Percentiles rank a stretch among this genome's conserved stretches.
These are phyloP conservation scores for Cytospora leucostoma DNA, from an alignment of 2,329 filamentous ascomycete genomes.

Conservation along the genomic window DNA sequence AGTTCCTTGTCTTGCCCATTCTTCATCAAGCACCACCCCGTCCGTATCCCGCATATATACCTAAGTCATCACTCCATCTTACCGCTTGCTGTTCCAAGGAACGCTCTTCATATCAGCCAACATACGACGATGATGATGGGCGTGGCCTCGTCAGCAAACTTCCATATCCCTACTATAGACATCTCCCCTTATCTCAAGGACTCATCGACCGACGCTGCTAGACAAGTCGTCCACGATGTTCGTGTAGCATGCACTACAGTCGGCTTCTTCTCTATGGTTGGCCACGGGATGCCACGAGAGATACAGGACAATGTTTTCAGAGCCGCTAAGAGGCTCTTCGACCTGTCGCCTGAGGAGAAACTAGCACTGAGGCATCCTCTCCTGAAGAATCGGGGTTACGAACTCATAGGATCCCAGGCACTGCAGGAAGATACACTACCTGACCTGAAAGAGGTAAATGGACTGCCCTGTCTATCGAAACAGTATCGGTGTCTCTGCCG, in stretches of 20 bases:
- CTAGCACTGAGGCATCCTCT: constrained; percentile 33
- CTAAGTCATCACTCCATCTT: not conserved
- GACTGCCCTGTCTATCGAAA: not conserved
- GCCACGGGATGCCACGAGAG: constrained; percentile 32
- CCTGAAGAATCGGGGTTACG: constrained; percentile 49
- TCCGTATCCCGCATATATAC: not conserved
- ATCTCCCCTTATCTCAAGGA: constrained; percentile 38
- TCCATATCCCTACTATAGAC: constrained; percentile 38
- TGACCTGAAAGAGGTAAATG: constrained; percentile 47
- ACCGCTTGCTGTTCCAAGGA: not conserved
- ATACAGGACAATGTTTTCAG: constrained; percentile 31
- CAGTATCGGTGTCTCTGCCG: not conserved
- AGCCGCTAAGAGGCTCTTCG: constrained; percentile 48
- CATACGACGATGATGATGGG: not conserved
- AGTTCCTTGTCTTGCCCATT: not conserved
- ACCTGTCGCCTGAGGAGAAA: constrained; percentile 49
- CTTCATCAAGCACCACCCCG: not conserved
- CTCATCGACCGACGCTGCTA: constrained; percentile 33
- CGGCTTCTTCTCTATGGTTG: constrained; percentile 36
- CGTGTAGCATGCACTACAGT: constrained; percentile 37
- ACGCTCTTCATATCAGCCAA: not conserved
- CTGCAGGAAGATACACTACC: constrained; percentile 46
- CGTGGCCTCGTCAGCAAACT: not conserved
- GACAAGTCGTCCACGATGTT: constrained; percentile 36
- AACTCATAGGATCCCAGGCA: constrained; percentile 48